Evolutionary conservation across 257 asterid genomes (phyloP), one percentile per base, ranked within the genome.

Genomic region (Jaltomata sinuosa): DNA sequence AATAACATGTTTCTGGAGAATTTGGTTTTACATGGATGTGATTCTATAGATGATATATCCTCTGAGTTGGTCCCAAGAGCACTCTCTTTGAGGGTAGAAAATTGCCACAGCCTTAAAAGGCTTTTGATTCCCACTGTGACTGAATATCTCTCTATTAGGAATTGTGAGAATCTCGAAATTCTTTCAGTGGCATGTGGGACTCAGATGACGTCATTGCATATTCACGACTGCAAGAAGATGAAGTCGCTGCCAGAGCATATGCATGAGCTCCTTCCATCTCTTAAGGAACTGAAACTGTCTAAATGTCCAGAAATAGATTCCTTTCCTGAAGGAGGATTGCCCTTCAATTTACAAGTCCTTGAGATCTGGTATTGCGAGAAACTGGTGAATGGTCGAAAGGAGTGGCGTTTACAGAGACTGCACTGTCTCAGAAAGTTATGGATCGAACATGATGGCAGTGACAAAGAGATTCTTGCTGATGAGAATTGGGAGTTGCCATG

Each of bases 61-160:
- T 49, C 71, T 16, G 79, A 62, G 55, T 34, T 22, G 71, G 31
- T 79, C 31, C 81, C 84, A 3, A 52, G 8, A 11, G 34, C 47
- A 25, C 64, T 11, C 11, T 0, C 0, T 16, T n/a, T 84, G 32
- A 1, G 0, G 0, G 55, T 84, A 10, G 0, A 0, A 0, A 0
- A 0, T 0, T 50, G 65, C 22, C 27, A 4, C 53, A 12, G 15
- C 15, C 19, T 84, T 31, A 76, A 21, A 0, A 2, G 14, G 79
- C n/a, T 79, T 34, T 49, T 65, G 40, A 2, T 76, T 57, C 83
- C 83, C 0, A 36, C 19, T 2, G 40, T 49, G 72, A 74, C 25
- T 57, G 34, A 74, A 74, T 21, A 0, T 0, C 29, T 59, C 6
- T 0, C 1, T 2, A 3, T 78, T 11, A 0, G 0, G 0, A 11